Base-by-base conservation (phyloP, 805 yeast species). In the Debaryomyces tyrocola region DNA sequence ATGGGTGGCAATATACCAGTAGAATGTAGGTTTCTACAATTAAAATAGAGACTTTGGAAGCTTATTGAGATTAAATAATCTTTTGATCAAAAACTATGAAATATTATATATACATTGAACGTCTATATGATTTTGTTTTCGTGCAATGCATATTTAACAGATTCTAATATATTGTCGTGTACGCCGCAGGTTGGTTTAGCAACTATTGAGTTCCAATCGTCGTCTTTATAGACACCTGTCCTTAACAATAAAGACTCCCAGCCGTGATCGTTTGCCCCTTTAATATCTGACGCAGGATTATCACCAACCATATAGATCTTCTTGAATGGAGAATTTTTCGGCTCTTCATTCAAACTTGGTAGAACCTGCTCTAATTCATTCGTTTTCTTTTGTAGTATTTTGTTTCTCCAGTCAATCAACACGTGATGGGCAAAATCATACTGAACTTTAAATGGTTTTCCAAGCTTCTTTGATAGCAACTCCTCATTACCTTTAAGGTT, bases 281-380 rank as follows among this genome's bases (percentile, higher is more conserved):
- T 76, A 44, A 94, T 94, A 62, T 94, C 99, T 43, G 90, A 81
- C 24, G 85, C 94, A 4, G 97, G 98, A 64, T 94, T 94, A 67
- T 94, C 99, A 24, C 99, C 99, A 33, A 94, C 89, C 99, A 94
- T 94, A 67, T 77, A 91, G 1, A 94, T 85, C 14, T 77, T 66
- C 33, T 73, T 68, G 55, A 86, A 68, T 6, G 73, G 73, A 39
- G 66, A 53, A 15, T 50, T 47, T 14, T 18, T 42, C 1, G 73
- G 70, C 2, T 74, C 53, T n/a, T 53, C 55, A 24, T 79, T 76
- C 44, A 83, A 63, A 20, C 57, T 59, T 0, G 87, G 87, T 15
- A 71, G 54, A 15, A 61, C 52, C 44, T 71, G 73, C 3, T 52
- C 50, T 9, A 18, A 17, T 9, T 54, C 45, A 34, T 46, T 27